These are phyloP conservation scores for Xylariaceae sp. DNA, from an alignment of 2,329 filamentous ascomycete species.

Conservation along the genomic window DNA sequence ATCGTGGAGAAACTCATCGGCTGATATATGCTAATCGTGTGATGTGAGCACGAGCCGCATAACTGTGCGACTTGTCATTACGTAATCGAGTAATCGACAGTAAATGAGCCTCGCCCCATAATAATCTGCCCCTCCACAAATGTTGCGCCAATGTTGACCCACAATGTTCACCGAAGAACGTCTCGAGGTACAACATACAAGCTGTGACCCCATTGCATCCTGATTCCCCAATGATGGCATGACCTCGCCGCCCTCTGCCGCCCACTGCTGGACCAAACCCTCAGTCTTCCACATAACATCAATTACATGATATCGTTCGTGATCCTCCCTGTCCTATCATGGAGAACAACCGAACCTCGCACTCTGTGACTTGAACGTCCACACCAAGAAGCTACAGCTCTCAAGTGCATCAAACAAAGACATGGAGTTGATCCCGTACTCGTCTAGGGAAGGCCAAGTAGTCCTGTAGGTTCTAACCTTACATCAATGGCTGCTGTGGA, in stretches of 20 bases:
- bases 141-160: too few relatives aligned
- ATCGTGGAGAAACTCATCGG: conserved; percentile 23
- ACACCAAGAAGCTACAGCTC: not conserved
- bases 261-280: too few relatives aligned
- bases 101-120: too few relatives aligned
- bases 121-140: too few relatives aligned
- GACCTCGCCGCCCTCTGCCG: not conserved
- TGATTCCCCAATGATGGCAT: not conserved
- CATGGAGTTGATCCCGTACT: conserved; percentile 72
- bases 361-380: conserved; percentile 8
- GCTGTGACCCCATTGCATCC: too few relatives aligned
- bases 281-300: not conserved
- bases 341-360: conserved; percentile 11
- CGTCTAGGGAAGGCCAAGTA: conserved; percentile 66
- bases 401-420: not conserved
- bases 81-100: not conserved
- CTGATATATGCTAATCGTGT: conserved; percentile 6
- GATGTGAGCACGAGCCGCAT: not conserved
- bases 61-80: too few relatives aligned
- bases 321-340: conserved; percentile 6
- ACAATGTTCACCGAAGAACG: too few relatives aligned
- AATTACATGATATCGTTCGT: conserved; percentile 2
- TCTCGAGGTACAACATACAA: too few relatives aligned
- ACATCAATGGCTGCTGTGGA: too few relatives aligned
- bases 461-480: conserved; percentile 70